A percentile compares a stretch with the other conserved stretches of the same genome.
Conservation (phyloP, 169 alveolate genomes). For the Plasmodium knowlesi region DNA sequence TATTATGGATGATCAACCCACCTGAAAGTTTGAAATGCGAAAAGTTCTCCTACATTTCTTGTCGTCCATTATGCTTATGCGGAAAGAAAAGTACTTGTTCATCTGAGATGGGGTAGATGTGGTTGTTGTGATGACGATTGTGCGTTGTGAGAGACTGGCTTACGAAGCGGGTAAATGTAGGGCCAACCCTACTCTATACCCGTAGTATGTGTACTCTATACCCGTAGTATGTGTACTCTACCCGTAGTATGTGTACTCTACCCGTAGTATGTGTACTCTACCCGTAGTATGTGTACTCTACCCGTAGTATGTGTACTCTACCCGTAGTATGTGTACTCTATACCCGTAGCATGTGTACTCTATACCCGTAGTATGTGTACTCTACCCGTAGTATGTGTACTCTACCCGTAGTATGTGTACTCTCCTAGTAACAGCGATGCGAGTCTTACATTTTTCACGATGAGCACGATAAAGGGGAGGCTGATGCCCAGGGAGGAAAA, state of each 20-base stretch:
- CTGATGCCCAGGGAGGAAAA: slow-evolving; percentile 36
- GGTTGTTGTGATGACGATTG: neutral
- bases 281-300: no score
- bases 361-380: no score
- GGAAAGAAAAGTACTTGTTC: slow-evolving; percentile 96
- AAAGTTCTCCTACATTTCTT: slow-evolving; percentile 96
- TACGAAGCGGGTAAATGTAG: neutral
- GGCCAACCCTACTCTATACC: neutral
- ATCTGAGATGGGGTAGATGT: slow-evolving; percentile 79
- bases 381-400: no score
- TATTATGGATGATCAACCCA: neutral
- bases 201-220: no score
- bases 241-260: no score
- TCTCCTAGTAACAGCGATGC: neutral
- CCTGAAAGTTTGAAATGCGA: slow-evolving; percentile 96
- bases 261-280: no score
- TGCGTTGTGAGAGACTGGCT: neutral
- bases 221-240: no score
- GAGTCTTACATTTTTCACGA: slow-evolving; percentile 50
- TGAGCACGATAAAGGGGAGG: slow-evolving; percentile 52
- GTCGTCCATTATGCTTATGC: slow-evolving; percentile 96
- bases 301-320: no score
- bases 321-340: no score
- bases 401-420: no score
- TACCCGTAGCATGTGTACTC: no score